phyloP scores from a whole-genome alignment of 352 stramenopile species.

The Globisporangium nunn region DNA sequence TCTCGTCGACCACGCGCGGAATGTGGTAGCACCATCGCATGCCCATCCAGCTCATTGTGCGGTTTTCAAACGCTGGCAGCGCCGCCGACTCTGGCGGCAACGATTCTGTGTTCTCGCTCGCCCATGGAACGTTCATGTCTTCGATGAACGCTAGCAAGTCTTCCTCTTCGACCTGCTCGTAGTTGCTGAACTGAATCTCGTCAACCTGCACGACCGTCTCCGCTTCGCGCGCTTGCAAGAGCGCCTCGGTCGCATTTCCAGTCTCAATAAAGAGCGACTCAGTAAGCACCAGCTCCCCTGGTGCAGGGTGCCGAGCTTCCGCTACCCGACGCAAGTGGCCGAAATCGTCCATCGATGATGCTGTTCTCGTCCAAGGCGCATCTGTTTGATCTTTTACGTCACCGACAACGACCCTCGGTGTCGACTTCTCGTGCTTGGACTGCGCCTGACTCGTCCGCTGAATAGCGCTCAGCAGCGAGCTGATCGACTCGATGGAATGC shows the following conservation, averaged over 20 bases:
- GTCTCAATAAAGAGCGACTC: conserved; percentile 68
- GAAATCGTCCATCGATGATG: conserved; percentile 46
- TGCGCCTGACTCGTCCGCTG: not conserved
- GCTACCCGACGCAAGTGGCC: conserved; percentile 41
- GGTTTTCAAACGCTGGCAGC: conserved; percentile 27
- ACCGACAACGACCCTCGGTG: not conserved
- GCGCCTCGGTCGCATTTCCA: conserved; percentile 12
- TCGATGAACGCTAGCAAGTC: conserved; percentile 40
- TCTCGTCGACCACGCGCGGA: conserved; percentile 41
- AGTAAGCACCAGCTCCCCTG: conserved; percentile 61
- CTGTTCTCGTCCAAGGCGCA: not conserved
- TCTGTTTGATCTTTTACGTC: not conserved
- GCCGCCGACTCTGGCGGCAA: conserved; percentile 13
- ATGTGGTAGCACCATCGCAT: conserved; percentile 81
- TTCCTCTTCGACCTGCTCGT: conserved; percentile 14
- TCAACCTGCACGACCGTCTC: conserved; percentile 13
- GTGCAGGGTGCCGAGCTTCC: conserved; percentile 33
- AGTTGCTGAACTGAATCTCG: conserved; percentile 19
- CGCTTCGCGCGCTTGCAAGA: not conserved
- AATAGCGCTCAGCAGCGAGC: conserved; percentile 18
- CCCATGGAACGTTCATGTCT: conserved; percentile 57
- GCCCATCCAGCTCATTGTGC: conserved; percentile 64
- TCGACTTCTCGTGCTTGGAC: not conserved
- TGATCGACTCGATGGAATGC: conserved; percentile 25
- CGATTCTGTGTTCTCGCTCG: conserved; percentile 13